These are phyloP conservation scores for Sanghuangporus weigelae DNA, from an alignment of 1,284 basidiomycete species.

Conservation along the genomic window DNA sequence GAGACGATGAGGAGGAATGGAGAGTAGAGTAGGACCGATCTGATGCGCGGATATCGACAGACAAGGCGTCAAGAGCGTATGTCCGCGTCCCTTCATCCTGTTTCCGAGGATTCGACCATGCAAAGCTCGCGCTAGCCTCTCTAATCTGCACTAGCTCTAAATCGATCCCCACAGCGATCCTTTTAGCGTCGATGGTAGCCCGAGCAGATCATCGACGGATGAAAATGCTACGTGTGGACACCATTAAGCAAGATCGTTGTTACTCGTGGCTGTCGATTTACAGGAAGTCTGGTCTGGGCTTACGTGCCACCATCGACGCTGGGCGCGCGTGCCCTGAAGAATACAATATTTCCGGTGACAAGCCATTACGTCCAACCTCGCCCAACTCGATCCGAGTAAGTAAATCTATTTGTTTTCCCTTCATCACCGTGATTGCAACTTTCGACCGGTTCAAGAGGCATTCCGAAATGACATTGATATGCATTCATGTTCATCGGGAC, in stretches of 20 bases:
- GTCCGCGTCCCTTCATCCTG: background rate
- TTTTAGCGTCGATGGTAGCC: background rate
- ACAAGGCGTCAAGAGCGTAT: no score
- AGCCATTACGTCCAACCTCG: background rate
- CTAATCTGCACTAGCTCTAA: background rate
- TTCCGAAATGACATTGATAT: background rate
- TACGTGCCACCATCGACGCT: background rate
- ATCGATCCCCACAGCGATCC: background rate
- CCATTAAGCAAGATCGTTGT: background rate
- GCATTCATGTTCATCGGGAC: background rate
- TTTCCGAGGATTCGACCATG: background rate
- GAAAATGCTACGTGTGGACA: background rate
- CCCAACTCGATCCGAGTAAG: background rate
- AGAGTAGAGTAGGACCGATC: background rate
- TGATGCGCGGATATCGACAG: no score
- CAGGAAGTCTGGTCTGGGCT: background rate
- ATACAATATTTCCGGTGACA: background rate
- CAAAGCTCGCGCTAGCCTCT: background rate
- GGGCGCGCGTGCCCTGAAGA: background rate
- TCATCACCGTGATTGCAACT: background rate
- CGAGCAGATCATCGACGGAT: slow-evolving; percentile 1
- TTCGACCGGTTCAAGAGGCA: background rate
- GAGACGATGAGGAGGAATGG: background rate
- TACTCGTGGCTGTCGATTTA: background rate
- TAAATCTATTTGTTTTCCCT: background rate